Percentiles rank a stretch among this genome's conserved stretches.
Evolutionary conservation across 371 early-diverging fungal species (phyloP).

Genomic region (Mucor circinelloides): DNA sequence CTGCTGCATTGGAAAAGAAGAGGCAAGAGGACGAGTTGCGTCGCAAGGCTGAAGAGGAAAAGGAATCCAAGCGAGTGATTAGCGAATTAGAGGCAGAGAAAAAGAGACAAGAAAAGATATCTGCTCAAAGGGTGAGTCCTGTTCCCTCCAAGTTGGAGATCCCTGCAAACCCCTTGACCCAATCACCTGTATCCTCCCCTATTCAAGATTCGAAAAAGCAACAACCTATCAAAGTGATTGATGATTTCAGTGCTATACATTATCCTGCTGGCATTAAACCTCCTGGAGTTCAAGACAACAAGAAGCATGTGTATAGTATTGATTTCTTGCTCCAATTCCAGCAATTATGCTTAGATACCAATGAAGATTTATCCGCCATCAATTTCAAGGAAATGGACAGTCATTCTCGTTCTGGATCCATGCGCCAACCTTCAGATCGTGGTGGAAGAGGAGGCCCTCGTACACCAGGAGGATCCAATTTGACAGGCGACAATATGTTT

Average conservation of each 20-base stretch:
- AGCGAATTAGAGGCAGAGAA: conserved; percentile 41
- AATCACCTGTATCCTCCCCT: conserved; percentile 22
- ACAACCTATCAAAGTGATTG: conserved; percentile 15
- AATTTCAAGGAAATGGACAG: conserved; percentile 9
- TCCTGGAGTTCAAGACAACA: conserved; percentile 16
- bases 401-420: conserved; percentile 12
- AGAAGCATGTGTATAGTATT: conserved; percentile 59
- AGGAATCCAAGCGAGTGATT: conserved; percentile 19
- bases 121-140: conserved; percentile 30
- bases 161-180: not conserved
- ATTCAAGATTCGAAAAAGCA: conserved; percentile 13
- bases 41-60: conserved; percentile 23
- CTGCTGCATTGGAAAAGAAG: conserved; percentile 15
- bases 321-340: conserved; percentile 83
- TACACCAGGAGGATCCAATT: conserved; percentile 37
- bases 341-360: conserved; percentile 64
- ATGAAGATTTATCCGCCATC: conserved; percentile 65
- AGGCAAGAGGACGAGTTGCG: conserved; percentile 16
- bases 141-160: not conserved
- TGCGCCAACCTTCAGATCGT: conserved; percentile 61
- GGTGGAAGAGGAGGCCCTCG: conserved; percentile 48
- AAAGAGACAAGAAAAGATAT: conserved; percentile 34
- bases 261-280: conserved; percentile 48
- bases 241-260: conserved; percentile 33
- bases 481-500: conserved; percentile 47